A percentile compares a stretch with the other conserved stretches of the same genome.
Evolutionary conservation across 495 filamentous ascomycete genomes (phyloP).

Genomic region (Hypoxylon cercidicola): DNA sequence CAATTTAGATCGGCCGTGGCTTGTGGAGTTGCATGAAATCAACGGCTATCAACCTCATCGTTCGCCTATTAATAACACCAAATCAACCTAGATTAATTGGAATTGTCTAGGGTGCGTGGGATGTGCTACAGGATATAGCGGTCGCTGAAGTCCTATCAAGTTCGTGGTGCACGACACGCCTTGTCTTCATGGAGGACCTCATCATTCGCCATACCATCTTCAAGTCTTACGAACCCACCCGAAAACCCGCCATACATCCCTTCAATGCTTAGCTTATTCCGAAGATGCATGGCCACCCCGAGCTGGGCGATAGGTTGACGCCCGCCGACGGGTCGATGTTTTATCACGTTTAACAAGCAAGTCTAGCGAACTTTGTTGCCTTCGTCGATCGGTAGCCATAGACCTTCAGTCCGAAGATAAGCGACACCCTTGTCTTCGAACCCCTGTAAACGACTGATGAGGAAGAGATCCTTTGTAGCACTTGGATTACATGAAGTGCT

Average conservation of each 20-base stretch:
- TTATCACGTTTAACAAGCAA: conserved; percentile 1
- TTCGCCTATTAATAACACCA: conserved; percentile 6
- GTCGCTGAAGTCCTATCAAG: background rate
- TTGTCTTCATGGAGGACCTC: conserved; percentile 4
- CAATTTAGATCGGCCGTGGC: conserved; percentile 12
- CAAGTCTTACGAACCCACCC: conserved; percentile 7
- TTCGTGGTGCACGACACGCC: background rate
- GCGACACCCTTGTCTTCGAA: background rate
- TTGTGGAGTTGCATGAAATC: conserved; percentile 11
- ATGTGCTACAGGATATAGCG: conserved; percentile 8
- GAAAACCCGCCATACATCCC: conserved; percentile 6
- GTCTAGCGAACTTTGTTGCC: conserved; percentile 8
- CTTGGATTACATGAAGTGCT: background rate
- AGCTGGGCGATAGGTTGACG: background rate
- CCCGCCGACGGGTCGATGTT: background rate
- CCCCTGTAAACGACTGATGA: background rate
- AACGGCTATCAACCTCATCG: conserved; percentile 24
- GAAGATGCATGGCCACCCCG: conserved; percentile 20
- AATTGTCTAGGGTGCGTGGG: background rate
- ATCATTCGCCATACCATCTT: background rate
- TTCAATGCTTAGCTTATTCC: conserved; percentile 14
- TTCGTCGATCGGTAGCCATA: conserved; percentile 3
- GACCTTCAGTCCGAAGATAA: background rate
- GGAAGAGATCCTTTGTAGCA: background rate
- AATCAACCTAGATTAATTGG: conserved; percentile 3